Evolutionary conservation across 2,329 filamentous ascomycete genomes (phyloP).

Genomic region (Clonostachys solani): DNA sequence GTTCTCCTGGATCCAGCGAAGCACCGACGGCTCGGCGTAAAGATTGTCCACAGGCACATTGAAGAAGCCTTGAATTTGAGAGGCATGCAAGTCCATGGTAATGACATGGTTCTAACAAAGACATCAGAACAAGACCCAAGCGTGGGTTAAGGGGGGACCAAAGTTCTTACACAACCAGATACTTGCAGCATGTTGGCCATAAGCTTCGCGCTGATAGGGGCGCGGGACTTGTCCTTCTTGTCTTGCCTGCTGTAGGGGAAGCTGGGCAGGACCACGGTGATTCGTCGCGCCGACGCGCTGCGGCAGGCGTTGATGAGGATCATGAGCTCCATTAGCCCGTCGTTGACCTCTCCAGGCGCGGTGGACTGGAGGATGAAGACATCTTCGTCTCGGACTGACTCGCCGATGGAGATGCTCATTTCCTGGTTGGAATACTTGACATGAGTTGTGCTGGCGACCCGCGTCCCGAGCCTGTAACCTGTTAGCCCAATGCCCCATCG

Average conservation of each 20-base stretch:
- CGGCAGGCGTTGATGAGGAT: conserved; percentile 97
- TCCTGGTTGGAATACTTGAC: conserved; percentile 86
- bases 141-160: not conserved
- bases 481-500: no score
- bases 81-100: conserved; percentile 93
- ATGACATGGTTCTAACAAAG: conserved; percentile 54
- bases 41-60: conserved; percentile 74
- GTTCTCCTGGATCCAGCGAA: conserved; percentile 89
- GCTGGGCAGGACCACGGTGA: conserved; percentile 93
- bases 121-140: not conserved
- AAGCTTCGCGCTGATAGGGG: conserved; percentile 93
- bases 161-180: conserved; percentile 63
- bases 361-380: conserved; percentile 97
- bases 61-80: conserved; percentile 95
- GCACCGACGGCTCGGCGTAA: conserved; percentile 88
- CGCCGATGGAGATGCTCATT: conserved; percentile 88
- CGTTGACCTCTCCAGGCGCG: conserved; percentile 93
- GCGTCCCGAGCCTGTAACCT: conserved; percentile 61
- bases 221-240: conserved; percentile 91
- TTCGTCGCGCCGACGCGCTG: conserved; percentile 68
- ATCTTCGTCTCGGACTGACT: conserved; percentile 96
- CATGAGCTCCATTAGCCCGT: conserved; percentile 94
- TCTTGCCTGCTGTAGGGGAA: conserved; percentile 96
- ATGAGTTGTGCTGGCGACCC: conserved; percentile 74
- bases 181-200: conserved; percentile 98